phyloP scores from a whole-genome alignment of 1,284 basidiomycete species.

The Apiotrichum akiyoshidainum region DNA sequence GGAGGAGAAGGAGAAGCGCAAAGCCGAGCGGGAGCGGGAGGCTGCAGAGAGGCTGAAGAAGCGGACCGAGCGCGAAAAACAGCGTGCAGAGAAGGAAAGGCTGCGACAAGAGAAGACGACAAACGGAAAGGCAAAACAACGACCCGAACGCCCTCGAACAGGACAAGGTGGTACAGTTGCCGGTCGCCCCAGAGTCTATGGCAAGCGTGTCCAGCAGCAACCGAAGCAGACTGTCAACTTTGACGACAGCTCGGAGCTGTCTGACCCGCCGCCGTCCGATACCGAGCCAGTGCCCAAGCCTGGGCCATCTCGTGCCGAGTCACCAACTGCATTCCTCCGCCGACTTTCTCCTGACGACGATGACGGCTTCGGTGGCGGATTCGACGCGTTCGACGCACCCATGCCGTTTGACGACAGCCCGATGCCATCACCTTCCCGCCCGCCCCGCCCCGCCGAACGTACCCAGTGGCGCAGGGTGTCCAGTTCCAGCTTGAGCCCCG shows the following conservation, averaged over 20 bases:
- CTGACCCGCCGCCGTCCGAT: slow-evolving; percentile 10
- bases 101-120: not conserved
- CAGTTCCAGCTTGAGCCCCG: slow-evolving; percentile 16
- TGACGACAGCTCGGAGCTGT: slow-evolving; percentile 8
- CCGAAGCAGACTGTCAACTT: not conserved
- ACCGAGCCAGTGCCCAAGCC: not conserved
- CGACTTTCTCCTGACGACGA: not conserved
- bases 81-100: not conserved
- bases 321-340: not conserved
- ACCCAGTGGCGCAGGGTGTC: slow-evolving; percentile 4
- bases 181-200: not conserved
- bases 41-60: not conserved
- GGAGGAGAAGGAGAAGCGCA: slow-evolving; percentile 4
- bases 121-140: not conserved
- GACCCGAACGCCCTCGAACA: not conserved
- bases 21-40: not conserved
- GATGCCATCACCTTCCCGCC: too few species aligned
- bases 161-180: not conserved
- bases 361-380: not conserved
- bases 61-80: not conserved
- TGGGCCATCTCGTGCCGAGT: not conserved
- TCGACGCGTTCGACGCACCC: not conserved
- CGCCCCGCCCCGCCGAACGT: not conserved
- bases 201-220: not conserved
- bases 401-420: too few species aligned